These are phyloP conservation scores for Russula sp. DNA, from an alignment of 768 basidiomycete species.

Conservation along the genomic window DNA sequence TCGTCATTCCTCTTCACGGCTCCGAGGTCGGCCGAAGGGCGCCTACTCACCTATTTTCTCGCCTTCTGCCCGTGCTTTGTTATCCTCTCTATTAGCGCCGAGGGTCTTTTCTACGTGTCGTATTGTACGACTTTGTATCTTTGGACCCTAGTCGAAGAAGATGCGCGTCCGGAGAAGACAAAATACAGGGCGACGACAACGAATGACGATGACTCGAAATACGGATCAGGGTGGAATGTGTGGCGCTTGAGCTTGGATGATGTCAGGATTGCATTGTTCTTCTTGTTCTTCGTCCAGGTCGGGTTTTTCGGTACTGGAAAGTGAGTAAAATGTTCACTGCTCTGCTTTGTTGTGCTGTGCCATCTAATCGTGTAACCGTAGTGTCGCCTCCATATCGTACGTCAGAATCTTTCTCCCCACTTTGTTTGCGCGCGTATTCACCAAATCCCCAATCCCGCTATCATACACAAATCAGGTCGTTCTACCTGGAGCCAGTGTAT, in stretches of 20 bases:
- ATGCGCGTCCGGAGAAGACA: constrained; percentile 30
- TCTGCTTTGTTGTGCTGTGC: background rate
- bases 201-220: background rate
- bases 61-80: constrained; percentile 74
- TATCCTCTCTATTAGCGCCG: constrained; percentile 76
- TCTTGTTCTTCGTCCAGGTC: constrained; percentile 83
- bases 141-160: constrained; percentile 66
- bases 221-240: constrained; percentile 30
- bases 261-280: constrained; percentile 72
- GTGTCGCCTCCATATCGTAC: constrained; percentile 31
- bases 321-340: constrained; percentile 42
- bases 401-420: background rate
- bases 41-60: constrained; percentile 61
- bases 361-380: constrained; percentile 16
- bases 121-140: constrained; percentile 59
- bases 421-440: background rate
- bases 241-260: constrained; percentile 45
- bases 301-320: constrained; percentile 86
- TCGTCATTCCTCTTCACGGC: constrained; percentile 57
- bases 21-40: constrained; percentile 43
- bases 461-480: constrained; percentile 69
- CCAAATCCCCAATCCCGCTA: constrained; percentile 41
- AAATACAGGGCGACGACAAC: background rate
- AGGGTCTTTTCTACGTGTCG: constrained; percentile 74
- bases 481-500: constrained; percentile 86